Percentiles rank a stretch among this genome's conserved stretches.
These are phyloP conservation scores for Diaporthe ilicicola DNA, from an alignment of 2,329 filamentous ascomycete species.

Conservation along the genomic window DNA sequence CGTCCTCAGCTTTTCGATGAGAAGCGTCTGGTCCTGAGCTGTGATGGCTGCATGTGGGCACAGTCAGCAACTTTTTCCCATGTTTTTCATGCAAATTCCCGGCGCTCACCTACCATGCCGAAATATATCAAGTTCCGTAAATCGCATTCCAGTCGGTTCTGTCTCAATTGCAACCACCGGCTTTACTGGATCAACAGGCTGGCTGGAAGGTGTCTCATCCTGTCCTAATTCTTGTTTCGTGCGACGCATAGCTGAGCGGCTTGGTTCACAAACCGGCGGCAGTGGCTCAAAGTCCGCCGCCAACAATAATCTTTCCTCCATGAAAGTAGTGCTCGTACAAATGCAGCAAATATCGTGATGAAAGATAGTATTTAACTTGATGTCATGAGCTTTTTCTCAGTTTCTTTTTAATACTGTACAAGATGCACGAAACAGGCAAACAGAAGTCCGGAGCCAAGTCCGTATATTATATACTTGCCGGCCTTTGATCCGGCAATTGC, in stretches of 20 bases:
- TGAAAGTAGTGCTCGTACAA: background rate
- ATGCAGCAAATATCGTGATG: background rate
- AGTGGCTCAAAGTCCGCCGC: background rate
- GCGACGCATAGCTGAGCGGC: background rate
- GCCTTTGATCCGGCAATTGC: background rate
- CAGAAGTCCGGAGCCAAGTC: background rate
- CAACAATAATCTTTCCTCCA: background rate
- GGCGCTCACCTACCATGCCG: background rate
- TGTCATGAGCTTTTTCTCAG: background rate
- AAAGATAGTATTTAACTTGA: background rate
- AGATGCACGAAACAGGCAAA: background rate
- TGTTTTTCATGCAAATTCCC: background rate
- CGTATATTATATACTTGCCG: background rate
- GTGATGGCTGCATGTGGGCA: background rate
- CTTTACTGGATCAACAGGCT: background rate
- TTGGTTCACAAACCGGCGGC: background rate
- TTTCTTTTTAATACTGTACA: background rate
- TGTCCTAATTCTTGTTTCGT: background rate
- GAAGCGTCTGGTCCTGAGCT: background rate
- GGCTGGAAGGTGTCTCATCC: background rate
- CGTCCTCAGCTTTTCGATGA: slow-evolving; percentile 1
- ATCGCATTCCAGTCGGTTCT: background rate
- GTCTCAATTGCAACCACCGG: background rate
- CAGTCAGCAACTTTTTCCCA: background rate
- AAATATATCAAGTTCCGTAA: slow-evolving; percentile 9